Base-by-base conservation (phyloP, 176 grass and related monocot genomes). In the Aegilops bicornis region DNA sequence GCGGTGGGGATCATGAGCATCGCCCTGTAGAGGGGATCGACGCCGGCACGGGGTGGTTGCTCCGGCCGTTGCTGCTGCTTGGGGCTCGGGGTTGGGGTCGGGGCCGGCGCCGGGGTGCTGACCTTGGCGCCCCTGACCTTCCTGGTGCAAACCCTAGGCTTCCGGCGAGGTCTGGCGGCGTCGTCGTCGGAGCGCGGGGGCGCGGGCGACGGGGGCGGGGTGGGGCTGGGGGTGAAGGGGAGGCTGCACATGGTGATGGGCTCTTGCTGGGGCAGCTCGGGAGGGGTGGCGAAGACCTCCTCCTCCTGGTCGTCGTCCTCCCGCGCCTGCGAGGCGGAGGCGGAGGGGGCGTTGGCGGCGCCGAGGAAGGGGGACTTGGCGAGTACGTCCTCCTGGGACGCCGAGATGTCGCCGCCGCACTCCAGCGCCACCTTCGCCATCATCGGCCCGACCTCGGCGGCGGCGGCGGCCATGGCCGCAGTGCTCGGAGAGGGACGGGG, bases 331-430 rank as follows among this genome's bases (percentile, higher is more conserved):
- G 14, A 15, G 58, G 5, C 20, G 22, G 37, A 12, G 71, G 15
- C 20, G 22, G 37, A 12, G 71, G 15, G 16, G 60, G 1, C 59
- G 2, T 36, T 25, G 10, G 1, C 20, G 10, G 78, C 63, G 8
- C 50, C 48, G 47, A 86, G 35, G 48, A 89, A 89, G 36, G 50
- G 3, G 62, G 83, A 33, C 13, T 3, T 30, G 35, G 36, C 78
- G 60, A 89, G 69, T 20, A 77, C 4, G 3, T 81, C 88, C 78
- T 62, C 48, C 70, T 89, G 88, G 25, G 83, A 82, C 35, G 88
- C 14, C 35, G 88, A 69, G 61, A 82, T 82, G 70, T 82, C 79
- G 63, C 61, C 61, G 20, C 69, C 78, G 83, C 70, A 86, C 14
- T 86, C 78, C 27, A 61, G 4, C 27, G 64, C 48, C 47, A 68